Percentiles rank a stretch among this genome's conserved stretches.
Conservation (phyloP, 23 red algal genomes). For the Agarophyton chilense region DNA sequence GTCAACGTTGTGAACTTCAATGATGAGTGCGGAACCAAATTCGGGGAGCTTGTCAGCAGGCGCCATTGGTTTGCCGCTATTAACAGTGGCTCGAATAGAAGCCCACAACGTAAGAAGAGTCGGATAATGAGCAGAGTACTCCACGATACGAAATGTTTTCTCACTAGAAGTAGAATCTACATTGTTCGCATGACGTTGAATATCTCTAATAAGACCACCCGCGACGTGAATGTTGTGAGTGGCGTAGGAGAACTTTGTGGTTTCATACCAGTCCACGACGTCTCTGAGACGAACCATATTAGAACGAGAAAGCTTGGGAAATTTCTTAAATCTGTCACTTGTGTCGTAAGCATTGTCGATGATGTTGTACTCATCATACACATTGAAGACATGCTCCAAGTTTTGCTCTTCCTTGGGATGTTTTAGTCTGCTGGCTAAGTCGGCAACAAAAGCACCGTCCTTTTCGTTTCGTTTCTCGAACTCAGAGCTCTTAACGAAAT, state of each 20-base stretch:
- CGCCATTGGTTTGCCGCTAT: not conserved
- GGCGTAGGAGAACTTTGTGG: slow-evolving; percentile 44
- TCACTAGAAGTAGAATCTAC: not conserved
- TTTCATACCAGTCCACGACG: slow-evolving; percentile 61
- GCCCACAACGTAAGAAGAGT: slow-evolving; percentile 58
- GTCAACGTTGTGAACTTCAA: slow-evolving; percentile 54
- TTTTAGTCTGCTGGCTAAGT: slow-evolving; percentile 8
- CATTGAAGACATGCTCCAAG: slow-evolving; percentile 56
- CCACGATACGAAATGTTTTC: slow-evolving; percentile 32
- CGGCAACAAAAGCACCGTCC: slow-evolving; percentile 18
- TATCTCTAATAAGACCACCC: slow-evolving; percentile 22
- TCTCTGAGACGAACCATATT: slow-evolving; percentile 22
- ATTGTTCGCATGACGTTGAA: not conserved
- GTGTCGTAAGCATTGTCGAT: not conserved
- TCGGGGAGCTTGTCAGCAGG: slow-evolving; percentile 51
- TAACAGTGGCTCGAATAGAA: not conserved
- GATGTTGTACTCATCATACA: slow-evolving; percentile 65
- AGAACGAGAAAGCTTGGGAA: not conserved
- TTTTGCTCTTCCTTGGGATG: not conserved
- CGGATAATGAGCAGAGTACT: slow-evolving; percentile 76
- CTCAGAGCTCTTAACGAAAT: slow-evolving; percentile 20
- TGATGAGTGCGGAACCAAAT: slow-evolving; percentile 72
- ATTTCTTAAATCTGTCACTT: not conserved
- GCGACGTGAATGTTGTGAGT: slow-evolving; percentile 45
- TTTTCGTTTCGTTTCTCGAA: slow-evolving; percentile 21